These are phyloP conservation scores for Phialemoniopsis sp. DNA, from an alignment of 2,329 filamentous ascomycete species.

Conservation along the genomic window DNA sequence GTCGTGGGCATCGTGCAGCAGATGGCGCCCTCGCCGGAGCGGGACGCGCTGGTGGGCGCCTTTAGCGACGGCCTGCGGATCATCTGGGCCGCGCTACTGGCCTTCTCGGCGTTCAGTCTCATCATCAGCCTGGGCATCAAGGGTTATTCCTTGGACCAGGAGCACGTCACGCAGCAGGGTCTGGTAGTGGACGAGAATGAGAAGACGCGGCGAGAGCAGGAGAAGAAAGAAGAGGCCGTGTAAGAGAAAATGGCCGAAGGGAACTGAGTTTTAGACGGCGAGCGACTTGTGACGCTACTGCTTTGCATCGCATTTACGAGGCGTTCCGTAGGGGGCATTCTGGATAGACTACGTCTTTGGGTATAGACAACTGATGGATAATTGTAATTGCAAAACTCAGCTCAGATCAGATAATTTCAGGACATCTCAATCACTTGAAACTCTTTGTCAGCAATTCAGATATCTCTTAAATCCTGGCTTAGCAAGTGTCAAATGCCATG, in stretches of 20 bases:
- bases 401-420: no score
- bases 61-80: slow-evolving; percentile 24
- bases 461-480: no score
- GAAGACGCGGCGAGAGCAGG: slow-evolving; percentile 2
- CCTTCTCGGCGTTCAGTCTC: slow-evolving; percentile 18
- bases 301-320: not conserved
- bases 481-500: no score
- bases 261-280: not conserved
- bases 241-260: not conserved
- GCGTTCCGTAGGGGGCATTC: not conserved
- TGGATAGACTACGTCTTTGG: no score
- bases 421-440: no score
- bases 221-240: not conserved
- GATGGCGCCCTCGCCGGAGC: slow-evolving; percentile 41
- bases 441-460: no score
- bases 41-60: slow-evolving; percentile 23
- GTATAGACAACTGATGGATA: no score
- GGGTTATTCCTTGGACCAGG: slow-evolving; percentile 22
- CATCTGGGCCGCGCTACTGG: slow-evolving; percentile 25
- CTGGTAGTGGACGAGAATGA: slow-evolving; percentile 11
- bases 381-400: no score
- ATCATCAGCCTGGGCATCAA: slow-evolving; percentile 20
- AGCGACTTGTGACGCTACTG: not conserved
- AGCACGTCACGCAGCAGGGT: slow-evolving; percentile 22
- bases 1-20: slow-evolving; percentile 50